Percentiles rank a stretch among this genome's conserved stretches.
These are phyloP conservation scores for Pythium sukuiense DNA, from an alignment of 352 stramenopile species.

Conservation along the genomic window DNA sequence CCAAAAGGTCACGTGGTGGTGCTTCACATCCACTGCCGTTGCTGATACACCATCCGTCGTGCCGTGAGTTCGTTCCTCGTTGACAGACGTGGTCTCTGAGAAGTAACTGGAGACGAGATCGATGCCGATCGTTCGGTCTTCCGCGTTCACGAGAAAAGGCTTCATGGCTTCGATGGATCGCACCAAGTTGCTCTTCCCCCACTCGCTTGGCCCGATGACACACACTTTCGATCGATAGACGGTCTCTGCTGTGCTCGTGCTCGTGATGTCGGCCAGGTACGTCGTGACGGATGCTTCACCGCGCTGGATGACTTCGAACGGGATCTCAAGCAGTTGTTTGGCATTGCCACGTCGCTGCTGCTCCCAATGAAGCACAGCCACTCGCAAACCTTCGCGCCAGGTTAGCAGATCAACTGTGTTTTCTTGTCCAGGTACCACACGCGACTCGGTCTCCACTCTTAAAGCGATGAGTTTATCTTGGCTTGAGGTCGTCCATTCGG, in stretches of 20 bases:
- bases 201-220: constrained; percentile 29
- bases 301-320: constrained; percentile 18
- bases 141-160: constrained; percentile 3
- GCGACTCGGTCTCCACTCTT: too few species aligned
- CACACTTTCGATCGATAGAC: constrained; percentile 28
- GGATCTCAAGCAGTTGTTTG: background rate
- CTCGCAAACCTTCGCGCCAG: background rate
- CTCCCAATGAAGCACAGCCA: background rate
- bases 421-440: too few species aligned
- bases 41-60: background rate
- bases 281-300: constrained; percentile 7
- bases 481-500: too few species aligned
- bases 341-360: background rate
- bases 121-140: constrained; percentile 30
- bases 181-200: constrained; percentile 32
- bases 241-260: background rate
- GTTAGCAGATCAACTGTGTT: too few species aligned
- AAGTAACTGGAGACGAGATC: constrained; percentile 29
- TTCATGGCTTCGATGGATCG: constrained; percentile 21
- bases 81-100: too few species aligned
- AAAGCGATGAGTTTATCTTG: too few species aligned
- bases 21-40: background rate
- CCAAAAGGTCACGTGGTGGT: constrained; percentile 4
- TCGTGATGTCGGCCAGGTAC: constrained; percentile 3
- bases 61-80: too few species aligned